Evolutionary conservation across 768 basidiomycete species (phyloP), one percentile per base, ranked within the genome.

Genomic region (Austroboletus eburneus): DNA sequence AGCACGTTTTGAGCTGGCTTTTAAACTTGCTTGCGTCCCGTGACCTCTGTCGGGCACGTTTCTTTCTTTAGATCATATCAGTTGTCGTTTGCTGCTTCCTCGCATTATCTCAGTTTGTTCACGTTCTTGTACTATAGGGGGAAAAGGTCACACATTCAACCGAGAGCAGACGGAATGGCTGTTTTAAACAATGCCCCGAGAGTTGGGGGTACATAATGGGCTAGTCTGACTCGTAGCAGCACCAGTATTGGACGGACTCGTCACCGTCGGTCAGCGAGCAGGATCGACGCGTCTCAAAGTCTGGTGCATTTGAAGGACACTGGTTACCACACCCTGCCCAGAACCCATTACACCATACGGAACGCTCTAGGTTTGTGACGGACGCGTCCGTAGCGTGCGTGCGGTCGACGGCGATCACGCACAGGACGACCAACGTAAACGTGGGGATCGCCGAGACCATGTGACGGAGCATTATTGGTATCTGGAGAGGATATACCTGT

Each of bases 1-100:
- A 83, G 72, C 65, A 86, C 83, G 27, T 81, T 87, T 61, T 88
- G 66, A 72, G 53, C 53, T 46, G 48, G 50, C 40, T 56, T 46
- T 52, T 55, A 51, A 42, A n/a, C n/a, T 38, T 49, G 43, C 45
- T 51, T 49, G 17, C 34, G 25, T 52, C 36, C 37, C 49, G 37
- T 43, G 24, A 49, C 21, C 42, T 13, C 24, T 43, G 18, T 48
- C 35, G 9, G 36, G 43, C 41, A 54, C 45, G 39, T 50, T 51
- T 40, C 38, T 44, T 50, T 38, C 48, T 39, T 45, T 50, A 50
- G 45, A 52, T 55, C 49, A 64, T 61, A 54, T 59, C 64, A 55
- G 48, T 21, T 54, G 49, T 52, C 62, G 55, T 49, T 49, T 62
- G 57, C 52, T 64, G 56, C 62, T 53, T 53, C 48, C 45, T 48